A percentile compares a stretch with the other conserved stretches of the same genome.
Conservation (phyloP, 2,329 filamentous ascomycete genomes). For the Coniochaeta pulveracea region DNA sequence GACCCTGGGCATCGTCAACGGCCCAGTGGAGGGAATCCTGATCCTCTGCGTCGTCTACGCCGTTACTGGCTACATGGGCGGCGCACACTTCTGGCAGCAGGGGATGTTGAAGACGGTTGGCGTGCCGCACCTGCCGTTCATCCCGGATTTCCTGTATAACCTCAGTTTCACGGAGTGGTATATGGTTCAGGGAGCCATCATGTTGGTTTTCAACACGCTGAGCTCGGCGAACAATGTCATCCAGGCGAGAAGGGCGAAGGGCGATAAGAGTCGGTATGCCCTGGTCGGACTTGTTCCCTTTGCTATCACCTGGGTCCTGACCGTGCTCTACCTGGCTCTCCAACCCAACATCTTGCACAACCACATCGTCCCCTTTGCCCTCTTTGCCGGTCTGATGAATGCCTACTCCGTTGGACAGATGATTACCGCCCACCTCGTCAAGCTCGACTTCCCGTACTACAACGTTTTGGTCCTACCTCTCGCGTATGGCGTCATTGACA, state of each 20-base stretch:
- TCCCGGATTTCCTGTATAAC: conserved; percentile 64
- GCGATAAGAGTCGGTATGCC: conserved; percentile 60
- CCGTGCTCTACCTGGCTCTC: conserved; percentile 69
- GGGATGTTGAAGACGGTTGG: conserved; percentile 64
- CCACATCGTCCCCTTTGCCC: conserved; percentile 78
- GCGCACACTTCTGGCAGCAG: conserved; percentile 87
- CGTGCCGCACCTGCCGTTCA: conserved; percentile 41
- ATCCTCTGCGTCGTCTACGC: conserved; percentile 74
- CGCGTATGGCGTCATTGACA: conserved; percentile 68
- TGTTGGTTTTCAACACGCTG: conserved; percentile 77
- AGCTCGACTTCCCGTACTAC: conserved; percentile 78
- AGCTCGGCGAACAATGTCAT: conserved; percentile 77
- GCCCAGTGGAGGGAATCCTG: conserved; percentile 88
- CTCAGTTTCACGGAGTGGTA: conserved; percentile 88
- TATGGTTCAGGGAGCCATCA: conserved; percentile 71
- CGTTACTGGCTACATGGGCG: conserved; percentile 74
- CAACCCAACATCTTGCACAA: conserved; percentile 73
- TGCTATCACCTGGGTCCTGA: conserved; percentile 63
- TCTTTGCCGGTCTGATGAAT: conserved; percentile 84
- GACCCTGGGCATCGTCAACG: conserved; percentile 83
- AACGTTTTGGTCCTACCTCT: conserved; percentile 78
- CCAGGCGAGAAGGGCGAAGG: conserved; percentile 61
- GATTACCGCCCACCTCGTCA: conserved; percentile 87
- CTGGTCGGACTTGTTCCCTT: conserved; percentile 79
- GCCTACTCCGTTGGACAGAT: conserved; percentile 93